phyloP scores from a whole-genome alignment of 768 basidiomycete species.

The Phaffia tasmanica region DNA sequence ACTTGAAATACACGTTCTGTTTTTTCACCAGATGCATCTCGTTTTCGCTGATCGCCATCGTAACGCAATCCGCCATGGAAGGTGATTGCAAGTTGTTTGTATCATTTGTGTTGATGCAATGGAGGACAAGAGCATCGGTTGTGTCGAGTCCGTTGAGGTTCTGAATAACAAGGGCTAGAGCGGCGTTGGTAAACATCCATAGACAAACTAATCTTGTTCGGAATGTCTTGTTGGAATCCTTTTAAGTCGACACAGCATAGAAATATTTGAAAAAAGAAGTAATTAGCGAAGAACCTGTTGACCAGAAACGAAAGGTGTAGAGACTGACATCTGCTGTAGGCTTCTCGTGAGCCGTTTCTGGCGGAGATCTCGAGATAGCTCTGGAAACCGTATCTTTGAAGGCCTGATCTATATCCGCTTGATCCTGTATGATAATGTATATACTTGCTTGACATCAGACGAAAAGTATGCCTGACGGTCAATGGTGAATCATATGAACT shows the following conservation, averaged over 20 bases:
- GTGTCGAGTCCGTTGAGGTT: conserved; percentile 33
- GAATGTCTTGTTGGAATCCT: conserved; percentile 36
- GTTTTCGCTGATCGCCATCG: conserved; percentile 40
- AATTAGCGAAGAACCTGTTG: not conserved
- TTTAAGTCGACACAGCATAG: no score
- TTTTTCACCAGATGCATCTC: conserved; percentile 38
- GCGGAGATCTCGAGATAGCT: conserved; percentile 31
- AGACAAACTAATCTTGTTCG: conserved; percentile 34
- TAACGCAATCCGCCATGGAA: conserved; percentile 41
- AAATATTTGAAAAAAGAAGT: not conserved
- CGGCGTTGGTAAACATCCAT: conserved; percentile 36
- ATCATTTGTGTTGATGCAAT: conserved; percentile 28
- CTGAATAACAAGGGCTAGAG: conserved; percentile 34
- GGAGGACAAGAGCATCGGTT: conserved; percentile 30
- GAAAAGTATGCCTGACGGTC: not conserved
- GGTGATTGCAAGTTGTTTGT: conserved; percentile 51
- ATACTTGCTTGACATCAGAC: not conserved
- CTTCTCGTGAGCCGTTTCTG: conserved; percentile 21
- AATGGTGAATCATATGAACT: conserved; percentile 32
- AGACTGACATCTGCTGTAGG: conserved; percentile 34
- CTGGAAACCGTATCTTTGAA: conserved; percentile 70
- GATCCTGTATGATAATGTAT: conserved; percentile 14
- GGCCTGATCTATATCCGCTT: conserved; percentile 68
- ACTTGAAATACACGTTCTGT: conserved; percentile 57
- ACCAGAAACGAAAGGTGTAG: not conserved